Evolutionary conservation across 352 stramenopile genomes (phyloP).

Genomic region (Phytophthora podocarpi): DNA sequence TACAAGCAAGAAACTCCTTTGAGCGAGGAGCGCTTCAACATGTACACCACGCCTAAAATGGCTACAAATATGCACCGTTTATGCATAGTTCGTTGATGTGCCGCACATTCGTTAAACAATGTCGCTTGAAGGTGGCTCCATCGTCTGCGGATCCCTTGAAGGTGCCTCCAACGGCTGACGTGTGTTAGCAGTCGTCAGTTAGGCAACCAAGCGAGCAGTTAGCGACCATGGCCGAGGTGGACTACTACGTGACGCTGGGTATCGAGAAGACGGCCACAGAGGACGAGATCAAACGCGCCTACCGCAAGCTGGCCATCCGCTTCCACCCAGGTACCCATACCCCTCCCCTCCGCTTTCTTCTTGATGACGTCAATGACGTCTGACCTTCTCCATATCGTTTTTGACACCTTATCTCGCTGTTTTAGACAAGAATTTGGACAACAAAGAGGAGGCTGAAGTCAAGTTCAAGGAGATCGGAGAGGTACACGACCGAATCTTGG

Average conservation of each 20-base stretch:
- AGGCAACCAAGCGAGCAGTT: not conserved
- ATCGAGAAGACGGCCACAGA: conserved; percentile 74
- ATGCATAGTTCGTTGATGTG: too few species aligned
- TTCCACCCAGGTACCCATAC: conserved; percentile 77
- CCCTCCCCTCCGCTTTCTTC: not conserved
- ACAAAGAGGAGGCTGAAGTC: conserved; percentile 84
- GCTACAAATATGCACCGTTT: too few species aligned
- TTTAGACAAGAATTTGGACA: conserved; percentile 90
- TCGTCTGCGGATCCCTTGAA: too few species aligned
- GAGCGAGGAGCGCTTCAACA: too few species aligned
- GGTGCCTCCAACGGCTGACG: conserved; percentile 7
- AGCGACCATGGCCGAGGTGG: conserved; percentile 49
- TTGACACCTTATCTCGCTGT: not conserved
- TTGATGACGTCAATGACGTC: too few species aligned
- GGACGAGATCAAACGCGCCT: conserved; percentile 86
- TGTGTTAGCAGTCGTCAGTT: conserved; percentile 4
- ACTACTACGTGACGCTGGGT: conserved; percentile 77
- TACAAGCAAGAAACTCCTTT: too few species aligned
- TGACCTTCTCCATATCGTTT: not conserved
- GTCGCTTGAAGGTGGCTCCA: not conserved
- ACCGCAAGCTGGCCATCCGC: conserved; percentile 88
- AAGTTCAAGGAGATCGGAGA: conserved; percentile 92
- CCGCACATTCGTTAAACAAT: too few species aligned
- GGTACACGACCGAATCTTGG: conserved; percentile 28
- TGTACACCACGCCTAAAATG: too few species aligned